phyloP scores from a whole-genome alignment of 257 asterid species.

The Capsicum chinense region DNA sequence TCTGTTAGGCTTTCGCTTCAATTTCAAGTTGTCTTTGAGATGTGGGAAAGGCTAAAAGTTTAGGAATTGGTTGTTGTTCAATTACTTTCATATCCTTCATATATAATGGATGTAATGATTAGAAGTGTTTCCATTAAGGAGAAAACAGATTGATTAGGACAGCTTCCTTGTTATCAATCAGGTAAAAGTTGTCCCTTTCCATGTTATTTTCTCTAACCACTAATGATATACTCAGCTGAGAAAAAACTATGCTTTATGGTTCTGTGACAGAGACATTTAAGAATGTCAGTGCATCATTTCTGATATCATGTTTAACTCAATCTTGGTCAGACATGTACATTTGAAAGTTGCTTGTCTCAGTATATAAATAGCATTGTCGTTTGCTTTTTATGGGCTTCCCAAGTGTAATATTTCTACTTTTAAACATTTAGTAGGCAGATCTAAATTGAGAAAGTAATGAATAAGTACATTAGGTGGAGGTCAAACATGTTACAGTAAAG shows the following conservation, averaged over 20 bases:
- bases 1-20: conserved; percentile 45
- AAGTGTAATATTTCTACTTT: background rate
- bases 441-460: background rate
- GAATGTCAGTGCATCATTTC: background rate
- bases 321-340: conserved; percentile 2
- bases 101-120: conserved; percentile 24
- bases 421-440: background rate
- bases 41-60: conserved; percentile 31
- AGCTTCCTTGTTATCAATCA: background rate
- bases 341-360: background rate
- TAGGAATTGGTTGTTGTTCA: conserved; percentile 5
- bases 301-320: conserved; percentile 3
- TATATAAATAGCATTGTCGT: background rate
- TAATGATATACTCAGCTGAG: background rate
- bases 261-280: background rate
- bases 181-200: background rate
- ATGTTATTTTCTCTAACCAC: conserved; percentile 21
- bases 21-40: conserved; percentile 52
- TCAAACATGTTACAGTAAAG: conserved; percentile 1
- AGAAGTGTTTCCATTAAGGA: background rate
- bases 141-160: conserved; percentile 26
- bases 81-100: conserved; percentile 29
- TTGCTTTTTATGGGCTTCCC: background rate
- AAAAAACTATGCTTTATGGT: background rate
- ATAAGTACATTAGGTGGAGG: conserved; percentile 7